Percentiles rank a stretch among this genome's conserved stretches.
Conservation (phyloP, 768 basidiomycete species). For the Tulasnella sp. region DNA sequence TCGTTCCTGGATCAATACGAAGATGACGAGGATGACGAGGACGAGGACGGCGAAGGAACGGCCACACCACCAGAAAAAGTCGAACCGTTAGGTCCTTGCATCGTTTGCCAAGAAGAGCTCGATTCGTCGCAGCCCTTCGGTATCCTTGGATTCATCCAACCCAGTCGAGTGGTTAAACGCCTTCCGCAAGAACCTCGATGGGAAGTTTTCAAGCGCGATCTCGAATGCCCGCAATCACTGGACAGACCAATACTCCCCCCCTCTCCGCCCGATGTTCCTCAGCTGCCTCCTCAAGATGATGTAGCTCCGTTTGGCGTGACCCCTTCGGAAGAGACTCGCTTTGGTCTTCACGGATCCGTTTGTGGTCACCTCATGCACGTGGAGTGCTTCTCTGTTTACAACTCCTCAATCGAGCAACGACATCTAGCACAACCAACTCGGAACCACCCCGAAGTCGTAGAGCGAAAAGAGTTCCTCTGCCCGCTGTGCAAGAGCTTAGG, state of each 20-base stretch:
- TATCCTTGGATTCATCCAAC: conserved; percentile 81
- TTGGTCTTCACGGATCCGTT: conserved; percentile 83
- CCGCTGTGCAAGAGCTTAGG: conserved; percentile 96
- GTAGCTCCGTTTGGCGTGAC: conserved; percentile 62
- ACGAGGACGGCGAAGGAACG: conserved; percentile 55
- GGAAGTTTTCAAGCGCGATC: conserved; percentile 74
- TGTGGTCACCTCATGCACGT: conserved; percentile 98
- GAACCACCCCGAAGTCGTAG: conserved; percentile 94
- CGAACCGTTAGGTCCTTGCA: conserved; percentile 83
- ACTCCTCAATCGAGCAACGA: conserved; percentile 79
- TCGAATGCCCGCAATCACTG: conserved; percentile 64
- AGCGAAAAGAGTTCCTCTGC: conserved; percentile 92
- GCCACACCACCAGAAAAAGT: conserved; percentile 51
- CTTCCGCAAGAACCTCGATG: conserved; percentile 70
- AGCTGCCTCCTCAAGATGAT: conserved; percentile 41
- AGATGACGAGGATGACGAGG: conserved; percentile 64
- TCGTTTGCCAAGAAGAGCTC: conserved; percentile 96
- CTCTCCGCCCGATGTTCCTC: conserved; percentile 20
- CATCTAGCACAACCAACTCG: conserved; percentile 87
- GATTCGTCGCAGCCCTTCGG: conserved; percentile 76
- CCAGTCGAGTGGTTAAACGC: conserved; percentile 79
- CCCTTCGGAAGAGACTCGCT: conserved; percentile 69
- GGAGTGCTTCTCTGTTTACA: conserved; percentile 91
- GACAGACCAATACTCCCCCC: conserved; percentile 51
- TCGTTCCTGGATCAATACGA: conserved; percentile 81